phyloP scores from a whole-genome alignment of 352 stramenopile genomes.

The Globisporangium nodosum region DNA sequence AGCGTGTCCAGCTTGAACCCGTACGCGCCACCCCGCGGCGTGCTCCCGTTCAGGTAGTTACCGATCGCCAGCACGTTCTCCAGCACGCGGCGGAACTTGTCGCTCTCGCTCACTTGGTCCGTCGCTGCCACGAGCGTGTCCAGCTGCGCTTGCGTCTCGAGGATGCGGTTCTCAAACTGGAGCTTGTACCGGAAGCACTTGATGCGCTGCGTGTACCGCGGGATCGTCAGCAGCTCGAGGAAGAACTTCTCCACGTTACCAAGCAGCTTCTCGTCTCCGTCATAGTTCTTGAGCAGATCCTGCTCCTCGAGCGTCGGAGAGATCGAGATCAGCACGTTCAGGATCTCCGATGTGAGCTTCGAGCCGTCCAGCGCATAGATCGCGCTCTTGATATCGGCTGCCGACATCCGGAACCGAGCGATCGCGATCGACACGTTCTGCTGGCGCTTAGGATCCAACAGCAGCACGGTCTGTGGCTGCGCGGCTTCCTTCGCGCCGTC shows the following conservation, averaged over 20 bases:
- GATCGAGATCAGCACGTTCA: conserved; percentile 87
- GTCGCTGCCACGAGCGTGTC: conserved; percentile 79
- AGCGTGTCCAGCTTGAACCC: conserved; percentile 91
- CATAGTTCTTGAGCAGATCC: conserved; percentile 89
- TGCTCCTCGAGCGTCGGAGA: conserved; percentile 87
- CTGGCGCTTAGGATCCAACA: conserved; percentile 95
- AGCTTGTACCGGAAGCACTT: conserved; percentile 86
- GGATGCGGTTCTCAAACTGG: conserved; percentile 80
- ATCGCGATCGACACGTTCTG: conserved; percentile 99
- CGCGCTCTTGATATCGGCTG: conserved; percentile 77
- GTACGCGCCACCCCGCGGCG: conserved; percentile 81
- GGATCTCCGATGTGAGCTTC: conserved; percentile 70
- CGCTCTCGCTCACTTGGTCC: conserved; percentile 74
- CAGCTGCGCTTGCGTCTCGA: conserved; percentile 78
- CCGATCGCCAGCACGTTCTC: conserved; percentile 87
- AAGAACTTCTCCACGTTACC: conserved; percentile 89
- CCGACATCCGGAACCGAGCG: conserved; percentile 92
- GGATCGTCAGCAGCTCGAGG: conserved; percentile 79
- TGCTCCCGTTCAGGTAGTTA: conserved; percentile 92
- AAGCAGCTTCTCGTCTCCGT: conserved; percentile 80
- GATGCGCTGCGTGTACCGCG: conserved; percentile 83
- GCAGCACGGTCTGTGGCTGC: conserved; percentile 62
- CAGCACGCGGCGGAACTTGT: conserved; percentile 73
- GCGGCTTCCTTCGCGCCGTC: conserved; percentile 34
- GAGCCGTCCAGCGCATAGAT: conserved; percentile 78